Base-by-base conservation (phyloP, 2,329 filamentous ascomycete species). In the Magnaporthiopsis rhizophila region DNA sequence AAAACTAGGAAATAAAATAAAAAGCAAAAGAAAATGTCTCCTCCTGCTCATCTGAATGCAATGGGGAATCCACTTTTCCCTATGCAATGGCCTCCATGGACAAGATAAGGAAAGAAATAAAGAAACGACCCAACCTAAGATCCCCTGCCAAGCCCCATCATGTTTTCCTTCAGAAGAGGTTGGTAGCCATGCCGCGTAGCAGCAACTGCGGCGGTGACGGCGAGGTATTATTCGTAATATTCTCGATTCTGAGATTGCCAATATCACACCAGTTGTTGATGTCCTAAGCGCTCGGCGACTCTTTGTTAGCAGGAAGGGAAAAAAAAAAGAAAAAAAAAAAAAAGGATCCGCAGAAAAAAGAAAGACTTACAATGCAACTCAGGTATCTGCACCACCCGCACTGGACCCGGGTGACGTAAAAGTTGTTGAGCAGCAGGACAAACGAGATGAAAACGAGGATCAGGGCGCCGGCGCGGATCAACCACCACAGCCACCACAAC, bases 401-500 rank as follows among this genome's bases (percentile, higher is more conserved):
- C 36, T 84, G 87, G 61, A 86, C 86, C 65, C 85, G 83, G 74
- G 89, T 88, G 67, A 85, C 85, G 77, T 98, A 98, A 74, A 99
- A 99, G 78, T 97, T 95, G 73, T 92, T 87, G 66, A 98, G 76
- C 63, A 99, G 80, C 59, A 97, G 78, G 66, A 97, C 90, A 74
- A 98, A 97, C 1, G 89, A 89, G 57, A 96, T 83, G 50, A 97
- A 81, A 45, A 93, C 89, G n/a, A 87, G 83, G 9, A 97, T 83
- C 62, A 99, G 79, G 30, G 89, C 88, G 0, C 84, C 91, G 0
- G 85, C 90, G 24, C 95, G 86, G 34, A 98, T 83, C 28, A 97
- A 76, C 94, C 94, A 98, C 95, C 95, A 99, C 7, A 80, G 89
- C 95, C 95, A 99, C 95, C 95, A 99, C 9, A 97, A 81, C 28